Conservation (phyloP, 208 protist species). For the Wallacemonas rigidus region DNA sequence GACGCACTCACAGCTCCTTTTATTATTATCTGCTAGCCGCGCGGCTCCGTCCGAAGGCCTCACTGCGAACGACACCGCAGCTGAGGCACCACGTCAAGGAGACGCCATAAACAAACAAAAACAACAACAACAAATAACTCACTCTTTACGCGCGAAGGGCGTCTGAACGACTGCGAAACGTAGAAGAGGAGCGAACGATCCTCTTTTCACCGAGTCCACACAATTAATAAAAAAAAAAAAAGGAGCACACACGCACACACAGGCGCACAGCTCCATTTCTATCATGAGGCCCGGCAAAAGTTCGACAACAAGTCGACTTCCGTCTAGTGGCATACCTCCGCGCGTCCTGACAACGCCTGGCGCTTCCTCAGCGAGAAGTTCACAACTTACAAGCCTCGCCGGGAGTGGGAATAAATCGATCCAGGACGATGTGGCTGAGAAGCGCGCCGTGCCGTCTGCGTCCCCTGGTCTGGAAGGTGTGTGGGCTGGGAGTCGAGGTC, state of each 20-base stretch:
- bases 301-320: not conserved
- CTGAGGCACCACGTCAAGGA: too few relatives aligned
- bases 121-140: too few relatives aligned
- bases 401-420: not conserved
- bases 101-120: too few relatives aligned
- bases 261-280: too few relatives aligned
- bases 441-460: not conserved
- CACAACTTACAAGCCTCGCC: not conserved
- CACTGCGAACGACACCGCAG: too few relatives aligned
- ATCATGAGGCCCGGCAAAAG: not conserved
- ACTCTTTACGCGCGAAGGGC: too few relatives aligned
- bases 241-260: not conserved
- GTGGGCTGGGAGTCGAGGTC: not conserved
- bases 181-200: too few relatives aligned
- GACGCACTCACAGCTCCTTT: too few relatives aligned
- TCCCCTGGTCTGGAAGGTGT: not conserved
- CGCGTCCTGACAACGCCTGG: not conserved
- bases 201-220: not conserved
- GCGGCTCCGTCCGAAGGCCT: too few relatives aligned
- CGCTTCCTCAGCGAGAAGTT: not conserved
- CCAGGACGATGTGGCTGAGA: not conserved
- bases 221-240: not conserved
- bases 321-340: not conserved
- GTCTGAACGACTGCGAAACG: too few relatives aligned
- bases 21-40: too few relatives aligned